A percentile compares a stretch with the other conserved stretches of the same genome.
phyloP scores from a whole-genome alignment of 306 rosid species.

The Mucuna pruriens region DNA sequence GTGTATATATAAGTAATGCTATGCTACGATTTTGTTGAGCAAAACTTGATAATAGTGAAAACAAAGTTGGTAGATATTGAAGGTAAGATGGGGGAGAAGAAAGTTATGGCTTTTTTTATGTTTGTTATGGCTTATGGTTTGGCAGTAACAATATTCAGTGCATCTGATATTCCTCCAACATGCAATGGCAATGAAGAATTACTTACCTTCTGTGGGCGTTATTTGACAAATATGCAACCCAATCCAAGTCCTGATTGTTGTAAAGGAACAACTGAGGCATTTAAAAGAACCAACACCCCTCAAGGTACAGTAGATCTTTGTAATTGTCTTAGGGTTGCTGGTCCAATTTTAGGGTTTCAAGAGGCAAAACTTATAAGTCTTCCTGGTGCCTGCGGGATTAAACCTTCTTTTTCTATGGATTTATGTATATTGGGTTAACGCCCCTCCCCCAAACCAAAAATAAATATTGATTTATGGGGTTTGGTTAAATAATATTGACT shows the following conservation, averaged over 20 bases:
- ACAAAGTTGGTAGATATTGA: neutral
- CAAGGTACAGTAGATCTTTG: neutral
- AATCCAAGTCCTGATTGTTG: neutral
- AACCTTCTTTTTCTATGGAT: too few species aligned
- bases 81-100: neutral
- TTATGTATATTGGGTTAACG: too few species aligned
- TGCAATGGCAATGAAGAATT: neutral
- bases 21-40: neutral
- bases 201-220: neutral
- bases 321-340: too few species aligned
- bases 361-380: too few species aligned
- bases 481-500: too few species aligned
- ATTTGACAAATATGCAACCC: neutral
- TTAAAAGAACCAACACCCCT: neutral
- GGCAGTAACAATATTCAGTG: neutral
- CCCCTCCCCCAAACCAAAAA: too few species aligned
- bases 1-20: neutral
- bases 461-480: too few species aligned
- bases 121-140: neutral
- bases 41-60: neutral
- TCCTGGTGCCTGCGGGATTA: too few species aligned
- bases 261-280: neutral
- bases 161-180: neutral
- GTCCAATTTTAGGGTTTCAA: too few species aligned
- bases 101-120: neutral